Evolutionary conservation across 2,329 filamentous ascomycete species (phyloP).

Genomic region (Colletotrichum nymphaeae): DNA sequence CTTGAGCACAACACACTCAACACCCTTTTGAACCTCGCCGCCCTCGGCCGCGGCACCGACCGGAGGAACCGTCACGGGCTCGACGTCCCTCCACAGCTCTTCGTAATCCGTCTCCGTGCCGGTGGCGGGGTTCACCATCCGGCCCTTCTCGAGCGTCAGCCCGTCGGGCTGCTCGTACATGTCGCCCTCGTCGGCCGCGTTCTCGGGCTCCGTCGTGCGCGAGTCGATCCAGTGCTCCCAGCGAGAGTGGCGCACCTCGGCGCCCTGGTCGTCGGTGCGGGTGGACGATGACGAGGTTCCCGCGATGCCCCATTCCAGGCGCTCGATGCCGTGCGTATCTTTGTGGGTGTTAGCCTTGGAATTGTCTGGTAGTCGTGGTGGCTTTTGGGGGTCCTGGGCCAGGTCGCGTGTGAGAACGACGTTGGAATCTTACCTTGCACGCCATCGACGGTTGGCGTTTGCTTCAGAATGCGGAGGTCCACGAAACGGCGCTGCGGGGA

Average conservation of each 20-base stretch:
- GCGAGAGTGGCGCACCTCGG: conserved; percentile 47
- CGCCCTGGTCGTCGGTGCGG: conserved; percentile 41
- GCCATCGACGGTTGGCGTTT: conserved; percentile 34
- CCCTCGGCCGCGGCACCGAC: conserved; percentile 32
- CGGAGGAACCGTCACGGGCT: conserved; percentile 37
- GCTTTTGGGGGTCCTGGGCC: not conserved
- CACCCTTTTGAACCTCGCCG: conserved; percentile 14
- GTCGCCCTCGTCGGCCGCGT: conserved; percentile 65
- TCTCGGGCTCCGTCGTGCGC: conserved; percentile 51
- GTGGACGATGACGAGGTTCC: conserved; percentile 59
- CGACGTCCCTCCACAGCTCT: conserved; percentile 71
- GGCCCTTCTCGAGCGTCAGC: conserved; percentile 65
- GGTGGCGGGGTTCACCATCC: conserved; percentile 69
- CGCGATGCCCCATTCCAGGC: conserved; percentile 75
- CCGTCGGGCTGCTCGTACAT: conserved; percentile 59
- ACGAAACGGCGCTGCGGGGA: conserved; percentile 68
- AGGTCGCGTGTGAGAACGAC: not conserved
- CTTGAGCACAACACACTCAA: conserved; percentile 53
- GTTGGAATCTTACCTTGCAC: conserved; percentile 1
- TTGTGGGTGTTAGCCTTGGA: conserved; percentile 2
- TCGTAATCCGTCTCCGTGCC: conserved; percentile 68
- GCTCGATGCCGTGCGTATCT: conserved; percentile 31
- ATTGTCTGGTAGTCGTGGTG: not conserved
- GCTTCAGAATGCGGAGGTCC: conserved; percentile 66
- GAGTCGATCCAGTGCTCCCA: conserved; percentile 74